Evolutionary conservation across 1,284 basidiomycete species (phyloP).

Genomic region (Athelia psychrophila): DNA sequence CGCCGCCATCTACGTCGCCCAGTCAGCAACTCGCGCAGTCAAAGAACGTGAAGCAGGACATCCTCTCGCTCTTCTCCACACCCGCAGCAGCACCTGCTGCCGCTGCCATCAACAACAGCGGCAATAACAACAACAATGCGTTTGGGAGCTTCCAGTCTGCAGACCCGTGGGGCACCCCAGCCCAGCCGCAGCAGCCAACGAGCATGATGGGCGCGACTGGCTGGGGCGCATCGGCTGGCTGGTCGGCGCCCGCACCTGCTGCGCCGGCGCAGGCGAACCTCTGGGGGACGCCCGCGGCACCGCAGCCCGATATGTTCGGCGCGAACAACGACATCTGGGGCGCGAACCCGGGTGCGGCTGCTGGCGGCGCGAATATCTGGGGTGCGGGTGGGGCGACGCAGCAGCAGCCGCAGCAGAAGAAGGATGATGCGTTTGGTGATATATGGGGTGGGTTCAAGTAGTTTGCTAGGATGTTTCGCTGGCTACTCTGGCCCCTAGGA

Average conservation of each 20-base stretch:
- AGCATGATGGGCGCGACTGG: slow-evolving; percentile 38
- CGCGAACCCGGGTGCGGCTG: slow-evolving; percentile 13
- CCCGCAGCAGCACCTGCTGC: slow-evolving; percentile 29
- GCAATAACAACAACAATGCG: too few relatives aligned
- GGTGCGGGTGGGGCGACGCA: slow-evolving; percentile 22
- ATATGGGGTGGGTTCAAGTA: slow-evolving; percentile 81
- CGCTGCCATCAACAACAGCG: neutral
- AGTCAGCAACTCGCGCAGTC: slow-evolving; percentile 32
- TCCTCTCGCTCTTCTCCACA: slow-evolving; percentile 81
- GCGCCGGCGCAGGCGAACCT: slow-evolving; percentile 19
- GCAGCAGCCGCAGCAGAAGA: slow-evolving; percentile 45
- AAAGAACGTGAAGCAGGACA: slow-evolving; percentile 83
- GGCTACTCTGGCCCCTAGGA: neutral
- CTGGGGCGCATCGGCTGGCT: slow-evolving; percentile 15
- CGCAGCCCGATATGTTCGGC: slow-evolving; percentile 23
- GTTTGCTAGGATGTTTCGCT: slow-evolving; percentile 4
- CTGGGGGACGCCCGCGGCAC: slow-evolving; percentile 16
- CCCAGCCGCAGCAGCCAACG: slow-evolving; percentile 22
- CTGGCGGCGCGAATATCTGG: slow-evolving; percentile 30
- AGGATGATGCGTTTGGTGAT: slow-evolving; percentile 79
- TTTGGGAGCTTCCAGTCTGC: neutral
- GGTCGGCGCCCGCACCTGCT: slow-evolving; percentile 21
- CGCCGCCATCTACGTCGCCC: slow-evolving; percentile 34
- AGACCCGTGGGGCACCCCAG: slow-evolving; percentile 19
- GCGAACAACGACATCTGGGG: slow-evolving; percentile 63